Evolutionary conservation across 2,329 filamentous ascomycete species (phyloP).

Genomic region (Cladosporium velox): DNA sequence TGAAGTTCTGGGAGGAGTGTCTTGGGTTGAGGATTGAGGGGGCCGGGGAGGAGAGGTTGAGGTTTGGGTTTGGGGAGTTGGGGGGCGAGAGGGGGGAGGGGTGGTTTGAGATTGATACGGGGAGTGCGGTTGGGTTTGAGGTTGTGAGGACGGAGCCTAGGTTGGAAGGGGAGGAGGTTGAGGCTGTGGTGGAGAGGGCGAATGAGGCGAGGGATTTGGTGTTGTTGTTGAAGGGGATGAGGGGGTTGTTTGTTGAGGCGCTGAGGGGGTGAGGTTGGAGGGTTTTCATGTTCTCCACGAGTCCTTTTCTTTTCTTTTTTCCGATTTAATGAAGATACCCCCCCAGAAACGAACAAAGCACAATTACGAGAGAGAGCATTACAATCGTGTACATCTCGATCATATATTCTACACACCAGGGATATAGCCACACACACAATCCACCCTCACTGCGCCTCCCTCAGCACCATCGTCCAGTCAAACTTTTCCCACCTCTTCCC

Average conservation of each 20-base stretch:
- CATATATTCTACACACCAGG: background rate
- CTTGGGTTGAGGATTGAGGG: slow-evolving; percentile 88
- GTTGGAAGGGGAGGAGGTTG: slow-evolving; percentile 75
- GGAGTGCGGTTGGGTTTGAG: slow-evolving; percentile 80
- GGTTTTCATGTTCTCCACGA: background rate
- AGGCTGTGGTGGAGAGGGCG: slow-evolving; percentile 73
- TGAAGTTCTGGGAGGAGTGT: slow-evolving; percentile 94
- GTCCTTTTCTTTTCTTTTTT: background rate
- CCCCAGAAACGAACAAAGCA: background rate
- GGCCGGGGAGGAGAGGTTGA: slow-evolving; percentile 69
- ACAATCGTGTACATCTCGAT: background rate
- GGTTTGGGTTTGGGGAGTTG: slow-evolving; percentile 86
- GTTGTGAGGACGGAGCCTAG: slow-evolving; percentile 80
- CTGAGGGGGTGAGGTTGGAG: slow-evolving; percentile 43
- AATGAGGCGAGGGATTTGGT: slow-evolving; percentile 78
- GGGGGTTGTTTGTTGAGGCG: slow-evolving; percentile 67
- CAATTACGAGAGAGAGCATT: background rate
- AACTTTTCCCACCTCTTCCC: slow-evolving; percentile 87
- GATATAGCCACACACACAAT: background rate
- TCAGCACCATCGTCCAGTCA: slow-evolving; percentile 75
- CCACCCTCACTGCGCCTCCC: slow-evolving; percentile 40
- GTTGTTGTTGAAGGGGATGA: slow-evolving; percentile 76
- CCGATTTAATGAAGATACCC: slow-evolving; percentile 6
- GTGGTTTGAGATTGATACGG: slow-evolving; percentile 88
- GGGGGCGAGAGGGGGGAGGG: slow-evolving; percentile 87